Evolutionary conservation across 257 asterid genomes (phyloP), one percentile per base, ranked within the genome.

Genomic region (Solanum commersonii): DNA sequence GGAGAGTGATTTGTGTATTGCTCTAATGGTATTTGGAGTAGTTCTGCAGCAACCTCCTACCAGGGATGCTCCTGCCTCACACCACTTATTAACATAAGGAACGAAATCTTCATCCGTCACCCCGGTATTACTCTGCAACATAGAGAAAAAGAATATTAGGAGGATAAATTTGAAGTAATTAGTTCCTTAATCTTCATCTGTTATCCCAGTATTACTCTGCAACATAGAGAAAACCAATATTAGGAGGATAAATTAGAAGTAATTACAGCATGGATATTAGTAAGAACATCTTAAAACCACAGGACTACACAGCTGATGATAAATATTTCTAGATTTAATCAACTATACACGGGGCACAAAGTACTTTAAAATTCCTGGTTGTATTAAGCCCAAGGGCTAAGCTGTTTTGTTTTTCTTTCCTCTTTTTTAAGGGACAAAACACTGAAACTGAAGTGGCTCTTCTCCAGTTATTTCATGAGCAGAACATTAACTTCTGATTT

Each of bases 21-120:
- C 92, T 85, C 92, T 78, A 89, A 95, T 95, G 42, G 99, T 96
- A 87, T 91, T 87, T 3, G 99, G 98, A 60, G 99, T 96, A 42
- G 99, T 96, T 88, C 99, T 90, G 89, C 98, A 96, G 90, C 99
- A 96, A 84, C 99, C 99, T 85, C 99, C 99, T 0, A 96, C 94
- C 8, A 96, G 98, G 52, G 98, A 92, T 14, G 98, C 98, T 81
- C 99, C 99, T 27, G 84, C 97, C 90, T 94, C 97, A 63, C 98
- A 93, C 99, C 99, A 96, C 70, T 90, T 94, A 91, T 91, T 90
- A 72, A 94, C 93, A 27, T 93, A 94, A 2, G 98, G 95, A 52
- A 95, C 96, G 68, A 96, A 96, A 88, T 91, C 98, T 87, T 90
- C 91, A 90, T 94, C 98, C 1, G 95, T 90, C 86, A 95, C 94